A percentile compares a stretch with the other conserved stretches of the same genome.
Evolutionary conservation across 2,329 filamentous ascomycete genomes (phyloP).

Genomic region (Trichoderma sp.): DNA sequence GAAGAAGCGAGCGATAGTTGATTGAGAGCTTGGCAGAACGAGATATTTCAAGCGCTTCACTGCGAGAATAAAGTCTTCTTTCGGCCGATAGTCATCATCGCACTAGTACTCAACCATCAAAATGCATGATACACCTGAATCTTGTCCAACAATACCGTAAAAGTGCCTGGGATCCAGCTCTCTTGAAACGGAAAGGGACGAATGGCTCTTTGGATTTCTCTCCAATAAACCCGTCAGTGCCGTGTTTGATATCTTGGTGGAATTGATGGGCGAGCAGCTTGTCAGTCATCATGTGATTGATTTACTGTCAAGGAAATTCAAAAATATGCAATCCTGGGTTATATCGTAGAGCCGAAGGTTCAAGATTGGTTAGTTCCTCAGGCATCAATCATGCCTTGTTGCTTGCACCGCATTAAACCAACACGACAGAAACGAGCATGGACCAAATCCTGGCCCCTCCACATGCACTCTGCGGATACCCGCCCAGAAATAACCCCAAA

Average conservation of each 20-base stretch:
- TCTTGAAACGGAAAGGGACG: not conserved
- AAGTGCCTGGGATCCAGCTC: not conserved
- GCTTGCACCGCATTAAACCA: not conserved
- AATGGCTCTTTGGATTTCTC: not conserved
- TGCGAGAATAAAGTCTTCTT: not conserved
- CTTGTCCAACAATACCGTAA: not conserved
- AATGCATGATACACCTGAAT: not conserved
- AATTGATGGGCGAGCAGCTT: not conserved
- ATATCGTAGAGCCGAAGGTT: not conserved
- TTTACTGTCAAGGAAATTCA: not conserved
- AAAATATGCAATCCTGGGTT: not conserved
- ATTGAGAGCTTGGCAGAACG: not conserved
- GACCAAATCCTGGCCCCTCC: not conserved
- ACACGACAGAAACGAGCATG: not conserved
- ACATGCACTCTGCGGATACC: not conserved
- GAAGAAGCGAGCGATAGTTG: not conserved
- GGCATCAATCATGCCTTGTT: not conserved
- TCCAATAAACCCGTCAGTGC: not conserved
- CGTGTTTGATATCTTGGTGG: not conserved
- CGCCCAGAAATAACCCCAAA: not conserved
- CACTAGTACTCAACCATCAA: not conserved
- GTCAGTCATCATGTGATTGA: not conserved
- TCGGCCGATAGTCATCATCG: not conserved
- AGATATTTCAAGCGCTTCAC: not conserved
- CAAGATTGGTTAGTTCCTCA: not conserved